Conservation (phyloP, 2,329 filamentous ascomycete genomes). For the Moelleriella libera region DNA sequence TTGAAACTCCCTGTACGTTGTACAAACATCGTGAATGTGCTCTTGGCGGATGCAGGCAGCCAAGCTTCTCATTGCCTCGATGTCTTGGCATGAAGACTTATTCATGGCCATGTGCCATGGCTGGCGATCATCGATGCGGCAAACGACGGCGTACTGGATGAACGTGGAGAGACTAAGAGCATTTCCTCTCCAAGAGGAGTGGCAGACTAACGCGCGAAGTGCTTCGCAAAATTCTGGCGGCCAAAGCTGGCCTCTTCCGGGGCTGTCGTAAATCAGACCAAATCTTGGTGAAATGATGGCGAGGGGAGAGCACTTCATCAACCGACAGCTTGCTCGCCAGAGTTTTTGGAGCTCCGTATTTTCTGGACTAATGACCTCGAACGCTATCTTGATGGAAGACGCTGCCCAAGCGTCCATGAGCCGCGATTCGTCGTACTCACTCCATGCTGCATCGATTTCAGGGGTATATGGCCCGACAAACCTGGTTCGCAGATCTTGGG, state of each 20-base stretch:
- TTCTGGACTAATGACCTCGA: background rate
- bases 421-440: background rate
- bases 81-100: background rate
- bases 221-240: constrained; percentile 1
- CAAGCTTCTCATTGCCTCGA: background rate
- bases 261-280: background rate
- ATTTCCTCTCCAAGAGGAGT: constrained; percentile 1
- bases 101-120: constrained; percentile 1
- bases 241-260: background rate
- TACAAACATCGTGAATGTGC: background rate
- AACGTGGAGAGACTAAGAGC: background rate
- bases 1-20: background rate
- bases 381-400: background rate
- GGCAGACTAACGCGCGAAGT: background rate
- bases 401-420: background rate
- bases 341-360: background rate
- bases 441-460: background rate
- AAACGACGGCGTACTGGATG: constrained; percentile 2
- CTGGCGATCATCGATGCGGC: background rate
- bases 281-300: background rate
- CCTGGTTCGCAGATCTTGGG: background rate
- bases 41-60: background rate
- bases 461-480: background rate
- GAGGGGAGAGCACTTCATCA: background rate
- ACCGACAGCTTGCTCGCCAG: background rate